phyloP scores from a whole-genome alignment of 2,329 filamentous ascomycete species.

The Trichoderma atrobrunneum region DNA sequence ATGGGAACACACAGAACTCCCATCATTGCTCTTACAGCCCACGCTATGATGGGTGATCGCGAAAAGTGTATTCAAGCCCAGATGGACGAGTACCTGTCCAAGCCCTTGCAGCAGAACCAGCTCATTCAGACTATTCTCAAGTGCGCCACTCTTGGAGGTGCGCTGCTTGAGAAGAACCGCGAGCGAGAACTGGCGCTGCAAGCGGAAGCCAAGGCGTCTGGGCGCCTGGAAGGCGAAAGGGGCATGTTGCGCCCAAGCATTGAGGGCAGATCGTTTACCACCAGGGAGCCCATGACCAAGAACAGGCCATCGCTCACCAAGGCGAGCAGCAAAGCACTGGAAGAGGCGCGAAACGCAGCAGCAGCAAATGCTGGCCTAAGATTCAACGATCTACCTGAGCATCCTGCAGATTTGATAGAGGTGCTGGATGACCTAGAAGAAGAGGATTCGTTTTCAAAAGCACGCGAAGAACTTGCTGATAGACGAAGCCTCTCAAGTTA shows the following conservation, averaged over 20 bases:
- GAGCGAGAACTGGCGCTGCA: constrained; percentile 57
- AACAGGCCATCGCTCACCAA: constrained; percentile 11
- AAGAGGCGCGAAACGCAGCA: not conserved
- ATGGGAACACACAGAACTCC: constrained; percentile 79
- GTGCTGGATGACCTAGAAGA: constrained; percentile 33
- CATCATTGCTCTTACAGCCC: constrained; percentile 93
- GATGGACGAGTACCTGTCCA: constrained; percentile 99
- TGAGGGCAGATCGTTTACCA: constrained; percentile 66
- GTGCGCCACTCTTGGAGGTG: constrained; percentile 86
- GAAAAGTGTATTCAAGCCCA: constrained; percentile 98
- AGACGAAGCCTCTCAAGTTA: constrained; percentile 40
- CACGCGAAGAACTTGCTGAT: constrained; percentile 44
- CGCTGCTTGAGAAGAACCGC: constrained; percentile 72
- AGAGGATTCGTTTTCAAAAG: constrained; percentile 51
- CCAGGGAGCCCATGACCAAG: constrained; percentile 54
- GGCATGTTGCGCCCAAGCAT: constrained; percentile 40
- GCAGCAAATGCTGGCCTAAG: not conserved
- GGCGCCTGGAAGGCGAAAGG: constrained; percentile 38
- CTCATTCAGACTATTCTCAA: constrained; percentile 97
- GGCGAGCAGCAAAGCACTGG: constrained; percentile 32
- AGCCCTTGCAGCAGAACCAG: constrained; percentile 93
- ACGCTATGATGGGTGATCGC: constrained; percentile 97
- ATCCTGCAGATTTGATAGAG: not conserved
- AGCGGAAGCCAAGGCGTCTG: constrained; percentile 44
- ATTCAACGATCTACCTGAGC: not conserved